A percentile compares a stretch with the other conserved stretches of the same genome.
These are phyloP conservation scores for Curvularia hawaiiensis DNA, from an alignment of 2,329 filamentous ascomycete species.

Conservation along the genomic window DNA sequence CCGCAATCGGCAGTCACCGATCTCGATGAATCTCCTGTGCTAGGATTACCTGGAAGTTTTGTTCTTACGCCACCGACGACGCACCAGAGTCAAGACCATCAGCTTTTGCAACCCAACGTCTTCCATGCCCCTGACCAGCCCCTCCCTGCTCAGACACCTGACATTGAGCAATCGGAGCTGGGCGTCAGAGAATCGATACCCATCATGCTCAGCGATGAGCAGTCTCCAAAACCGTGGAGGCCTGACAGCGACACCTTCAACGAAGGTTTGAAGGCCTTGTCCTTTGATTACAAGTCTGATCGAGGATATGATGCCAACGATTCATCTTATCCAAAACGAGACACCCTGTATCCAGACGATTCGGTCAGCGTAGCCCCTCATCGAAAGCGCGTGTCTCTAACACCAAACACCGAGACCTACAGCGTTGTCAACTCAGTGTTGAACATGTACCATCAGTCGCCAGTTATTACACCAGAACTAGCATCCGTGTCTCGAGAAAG, in stretches of 20 bases:
- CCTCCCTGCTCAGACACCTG: constrained; percentile 18
- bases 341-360: constrained; percentile 45
- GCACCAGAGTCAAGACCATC: constrained; percentile 24
- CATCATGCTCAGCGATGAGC: constrained; percentile 57
- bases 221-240: constrained; percentile 19
- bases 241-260: constrained; percentile 14
- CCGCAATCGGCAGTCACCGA: constrained; percentile 47
- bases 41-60: constrained; percentile 70
- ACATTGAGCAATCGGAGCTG: constrained; percentile 50
- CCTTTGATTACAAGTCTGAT: constrained; percentile 22
- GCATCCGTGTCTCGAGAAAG: constrained; percentile 49
- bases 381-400: constrained; percentile 36
- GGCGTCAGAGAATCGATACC: constrained; percentile 62
- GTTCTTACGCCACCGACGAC: constrained; percentile 43
- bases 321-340: constrained; percentile 40
- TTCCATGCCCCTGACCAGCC: constrained; percentile 29
- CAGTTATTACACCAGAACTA: constrained; percentile 46
- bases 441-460: constrained; percentile 48
- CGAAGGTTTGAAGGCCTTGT: constrained; percentile 19
- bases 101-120: constrained; percentile 36
- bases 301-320: constrained; percentile 31
- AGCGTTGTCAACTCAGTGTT: constrained; percentile 50
- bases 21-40: constrained; percentile 66
- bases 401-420: constrained; percentile 51
- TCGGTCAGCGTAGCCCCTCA: constrained; percentile 47